A percentile compares a stretch with the other conserved stretches of the same genome.
Evolutionary conservation across 257 asterid species (phyloP).

Genomic region (Gentiana macrophylla): DNA sequence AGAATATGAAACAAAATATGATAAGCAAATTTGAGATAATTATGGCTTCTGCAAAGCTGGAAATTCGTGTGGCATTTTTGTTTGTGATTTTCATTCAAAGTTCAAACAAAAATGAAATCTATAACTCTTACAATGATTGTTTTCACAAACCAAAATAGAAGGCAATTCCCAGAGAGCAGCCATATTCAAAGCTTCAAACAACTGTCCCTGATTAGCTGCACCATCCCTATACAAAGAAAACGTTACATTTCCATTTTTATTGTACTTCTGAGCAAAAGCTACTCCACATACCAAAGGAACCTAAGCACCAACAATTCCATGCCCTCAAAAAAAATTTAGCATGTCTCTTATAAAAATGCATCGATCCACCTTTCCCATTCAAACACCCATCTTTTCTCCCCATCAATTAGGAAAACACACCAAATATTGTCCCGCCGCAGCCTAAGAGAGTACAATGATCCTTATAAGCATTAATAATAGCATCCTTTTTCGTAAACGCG

Average conservation of each 20-base stretch:
- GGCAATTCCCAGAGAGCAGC: constrained; percentile 71
- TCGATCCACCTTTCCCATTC: constrained; percentile 81
- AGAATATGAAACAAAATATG: too few species aligned
- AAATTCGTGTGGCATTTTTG: too few species aligned
- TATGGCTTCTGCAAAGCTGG: background rate
- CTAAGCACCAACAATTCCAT: constrained; percentile 92
- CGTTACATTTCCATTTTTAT: constrained; percentile 54
- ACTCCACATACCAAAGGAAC: constrained; percentile 67
- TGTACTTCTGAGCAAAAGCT: constrained; percentile 81
- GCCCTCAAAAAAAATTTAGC: constrained; percentile 68
- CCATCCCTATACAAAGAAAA: constrained; percentile 79
- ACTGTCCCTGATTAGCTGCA: constrained; percentile 83
- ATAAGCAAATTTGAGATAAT: too few species aligned
- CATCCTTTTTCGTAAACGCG: constrained; percentile 60
- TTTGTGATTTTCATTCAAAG: background rate
- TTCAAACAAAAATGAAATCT: constrained; percentile 31
- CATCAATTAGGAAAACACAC: too few species aligned
- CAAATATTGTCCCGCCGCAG: too few species aligned
- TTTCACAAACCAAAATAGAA: constrained; percentile 92
- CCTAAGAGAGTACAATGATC: constrained; percentile 43
- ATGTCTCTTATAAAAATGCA: constrained; percentile 77
- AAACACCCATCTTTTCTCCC: constrained; percentile 14
- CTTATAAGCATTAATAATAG: constrained; percentile 70
- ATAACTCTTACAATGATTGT: constrained; percentile 87
- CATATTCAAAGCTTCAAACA: constrained; percentile 76